phyloP scores from a whole-genome alignment of 1,284 basidiomycete genomes.

The Butyriboletus appendiculatus region DNA sequence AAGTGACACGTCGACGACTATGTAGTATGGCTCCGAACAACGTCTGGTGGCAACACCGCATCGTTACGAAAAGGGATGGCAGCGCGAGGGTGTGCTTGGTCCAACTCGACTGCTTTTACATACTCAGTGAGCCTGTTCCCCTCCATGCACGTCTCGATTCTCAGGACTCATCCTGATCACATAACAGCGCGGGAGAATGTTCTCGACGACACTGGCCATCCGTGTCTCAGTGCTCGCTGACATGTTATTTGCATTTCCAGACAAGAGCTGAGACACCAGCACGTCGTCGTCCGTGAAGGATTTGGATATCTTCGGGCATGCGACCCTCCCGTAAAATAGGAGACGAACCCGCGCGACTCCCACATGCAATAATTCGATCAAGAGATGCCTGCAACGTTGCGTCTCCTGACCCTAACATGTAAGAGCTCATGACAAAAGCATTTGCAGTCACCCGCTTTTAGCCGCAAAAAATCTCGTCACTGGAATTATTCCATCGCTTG shows the following conservation, averaged over 20 bases:
- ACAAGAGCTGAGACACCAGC: neutral
- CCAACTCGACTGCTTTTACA: neutral
- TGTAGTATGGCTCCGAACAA: too few relatives aligned
- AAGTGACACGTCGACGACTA: neutral
- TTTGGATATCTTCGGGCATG: neutral
- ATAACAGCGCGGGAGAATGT: too few relatives aligned
- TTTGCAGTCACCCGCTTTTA: neutral
- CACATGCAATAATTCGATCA: neutral
- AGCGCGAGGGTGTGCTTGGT: too few relatives aligned
- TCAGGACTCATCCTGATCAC: too few relatives aligned
- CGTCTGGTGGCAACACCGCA: too few relatives aligned
- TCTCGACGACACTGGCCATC: neutral
- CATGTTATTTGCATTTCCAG: neutral
- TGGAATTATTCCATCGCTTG: neutral
- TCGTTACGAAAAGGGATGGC: too few relatives aligned
- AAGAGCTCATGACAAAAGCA: neutral
- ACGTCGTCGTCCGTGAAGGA: neutral
- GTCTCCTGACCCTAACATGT: conserved; percentile 1
- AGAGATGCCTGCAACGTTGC: neutral
- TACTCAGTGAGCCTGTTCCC: too few relatives aligned
- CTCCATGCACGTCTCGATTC: too few relatives aligned
- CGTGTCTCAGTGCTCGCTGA: neutral
- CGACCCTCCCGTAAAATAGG: neutral
- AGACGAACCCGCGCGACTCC: neutral
- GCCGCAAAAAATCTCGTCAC: neutral